Percentiles rank a stretch among this genome's conserved stretches.
Evolutionary conservation across 139 green algal genomes (phyloP).

Genomic region (Trebouxia sp.): DNA sequence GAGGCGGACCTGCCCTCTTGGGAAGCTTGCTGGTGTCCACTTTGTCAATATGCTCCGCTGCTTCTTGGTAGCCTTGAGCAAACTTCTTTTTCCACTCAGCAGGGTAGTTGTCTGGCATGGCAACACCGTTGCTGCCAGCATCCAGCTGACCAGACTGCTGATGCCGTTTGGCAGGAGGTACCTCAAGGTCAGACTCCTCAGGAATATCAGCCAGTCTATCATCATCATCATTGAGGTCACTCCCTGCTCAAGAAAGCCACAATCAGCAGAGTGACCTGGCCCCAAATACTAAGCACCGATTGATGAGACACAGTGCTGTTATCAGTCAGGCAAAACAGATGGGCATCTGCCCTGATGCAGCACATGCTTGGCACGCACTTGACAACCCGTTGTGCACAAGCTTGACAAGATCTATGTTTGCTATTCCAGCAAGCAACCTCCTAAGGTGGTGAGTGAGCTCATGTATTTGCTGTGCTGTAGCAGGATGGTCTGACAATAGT

Average conservation of each 20-base stretch:
- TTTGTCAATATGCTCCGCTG: neutral
- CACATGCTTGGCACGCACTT: too few relatives aligned
- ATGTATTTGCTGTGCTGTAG: too few relatives aligned
- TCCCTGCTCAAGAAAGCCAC: neutral
- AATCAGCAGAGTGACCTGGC: neutral
- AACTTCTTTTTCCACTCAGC: slow-evolving; percentile 16
- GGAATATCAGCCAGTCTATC: slow-evolving; percentile 10
- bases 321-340: too few relatives aligned
- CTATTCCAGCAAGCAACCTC: too few relatives aligned
- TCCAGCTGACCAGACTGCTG: neutral
- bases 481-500: too few relatives aligned
- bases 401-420: too few relatives aligned
- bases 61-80: neutral
- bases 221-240: slow-evolving; percentile 1
- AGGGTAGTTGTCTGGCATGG: slow-evolving; percentile 27
- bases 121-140: slow-evolving; percentile 15
- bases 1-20: neutral
- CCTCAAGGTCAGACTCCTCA: neutral
- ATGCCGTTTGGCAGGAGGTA: neutral
- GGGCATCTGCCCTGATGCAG: too few relatives aligned
- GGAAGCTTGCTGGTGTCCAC: neutral
- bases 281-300: neutral
- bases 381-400: too few relatives aligned
- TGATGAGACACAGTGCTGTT: neutral
- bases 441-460: too few relatives aligned